Evolutionary conservation across 352 stramenopile species (phyloP), one percentile per base, ranked within the genome.

Genomic region (Phytophthora citricola): DNA sequence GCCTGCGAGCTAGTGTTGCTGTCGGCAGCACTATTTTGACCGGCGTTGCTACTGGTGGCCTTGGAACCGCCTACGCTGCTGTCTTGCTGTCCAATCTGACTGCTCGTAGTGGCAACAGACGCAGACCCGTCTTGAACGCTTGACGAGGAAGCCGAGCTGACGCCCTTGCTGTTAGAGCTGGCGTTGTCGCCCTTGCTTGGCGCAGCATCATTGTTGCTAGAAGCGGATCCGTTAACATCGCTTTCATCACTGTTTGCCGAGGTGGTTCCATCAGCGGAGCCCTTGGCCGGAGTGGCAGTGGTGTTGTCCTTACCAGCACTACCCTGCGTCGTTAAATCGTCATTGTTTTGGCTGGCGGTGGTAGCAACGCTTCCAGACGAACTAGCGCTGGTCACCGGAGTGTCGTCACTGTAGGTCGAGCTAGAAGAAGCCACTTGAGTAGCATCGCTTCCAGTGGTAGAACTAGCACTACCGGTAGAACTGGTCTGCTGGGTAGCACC

Each of bases 341-440:
- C 29, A 40, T 52, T 45, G 12, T 31, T 66, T 46, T 66, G 46
- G 6, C 45, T 58, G 46, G 26, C 29, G 17, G 17, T 20, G 39
- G 31, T 58, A 38, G 14, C 24, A 40, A 51, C 40, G 38, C 63
- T 67, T 52, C 56, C 63, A 3, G 40, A 39, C 12, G 62, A 59
- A 14, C 52, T 58, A 27, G 38, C 50, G 31, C 36, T 57, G 39
- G 34, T 56, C 29, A 20, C 27, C 11, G 54, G 20, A 26, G 62
- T 51, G 15, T 36, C 32, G 17, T 49, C 27, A 31, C 36, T 63
- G 51, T 54, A 40, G 3, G 22, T 52, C 6, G 60, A 63, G 46
- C 32, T 54, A 32, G 61, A 54, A n/a, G 45, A 36, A 15, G 31
- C 24, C 5, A 52, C 46, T 52, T 38, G 22, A 41, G 53, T 65